Base-by-base conservation (phyloP, 2,329 filamentous ascomycete species). In the Harringtonia lauricola region DNA sequence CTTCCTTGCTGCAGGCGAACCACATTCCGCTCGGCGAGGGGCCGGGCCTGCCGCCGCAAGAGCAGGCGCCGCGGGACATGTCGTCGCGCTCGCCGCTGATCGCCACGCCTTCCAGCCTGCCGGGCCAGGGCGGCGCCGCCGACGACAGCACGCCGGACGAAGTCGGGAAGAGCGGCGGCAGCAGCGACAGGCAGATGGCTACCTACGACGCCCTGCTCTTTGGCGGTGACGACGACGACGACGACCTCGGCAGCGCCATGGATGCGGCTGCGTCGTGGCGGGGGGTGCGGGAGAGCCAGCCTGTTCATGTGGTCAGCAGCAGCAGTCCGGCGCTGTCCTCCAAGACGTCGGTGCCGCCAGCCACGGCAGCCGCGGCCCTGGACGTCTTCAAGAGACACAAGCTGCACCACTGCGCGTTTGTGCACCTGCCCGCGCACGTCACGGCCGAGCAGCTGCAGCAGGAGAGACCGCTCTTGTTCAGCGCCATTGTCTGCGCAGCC, bases 331-430 rank as follows among this genome's bases (percentile, higher is more conserved):
- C n/a, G 21, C 29, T 10, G 24, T 26, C 24, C 10, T 26, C 24
- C 24, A 13, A 17, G 35, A 15, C 19, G 4, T 19, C 34, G 3
- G 18, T 22, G 15, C 28, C 17, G 22, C 33, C 36, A n/a, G 21
- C 28, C 30, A 39, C 42, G 30, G 34, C 40, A 26, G 17, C 33
- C 14, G 37, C 52, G 19, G 41, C 42, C 15, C 50, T 60, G 4
- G 22, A 45, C 31, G 55, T 52, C 31, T 64, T 64, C 48, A 53
- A 57, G 22, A 48, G 49, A 7, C 50, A 51, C 15, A 62, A 63
- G 61, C 51, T 64, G 36, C 60, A 56, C 12, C 54, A 47, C 37
- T 61, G 64, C 36, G 55, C 61, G 2, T 64, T 65, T 37, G 52
- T 63, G 10, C 18, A 58, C 36, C 47, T 64, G 8, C 42, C 52